Conservation (phyloP, 192 early-diverging fungal species). For the Coemansia sp. region DNA sequence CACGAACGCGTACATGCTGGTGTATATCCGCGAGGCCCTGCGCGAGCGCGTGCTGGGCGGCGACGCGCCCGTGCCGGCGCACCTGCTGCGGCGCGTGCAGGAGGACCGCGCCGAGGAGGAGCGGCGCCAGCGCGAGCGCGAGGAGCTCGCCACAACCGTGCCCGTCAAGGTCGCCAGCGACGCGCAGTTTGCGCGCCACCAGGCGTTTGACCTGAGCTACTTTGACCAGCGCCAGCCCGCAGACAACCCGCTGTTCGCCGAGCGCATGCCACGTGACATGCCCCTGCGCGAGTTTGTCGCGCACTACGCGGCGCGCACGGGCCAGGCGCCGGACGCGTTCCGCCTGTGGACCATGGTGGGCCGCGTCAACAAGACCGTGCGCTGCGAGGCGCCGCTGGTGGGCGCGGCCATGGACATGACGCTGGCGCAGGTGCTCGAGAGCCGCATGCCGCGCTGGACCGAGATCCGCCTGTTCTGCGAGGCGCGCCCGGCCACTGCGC, state of each 20-base stretch:
- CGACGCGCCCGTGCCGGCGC: constrained; percentile 74
- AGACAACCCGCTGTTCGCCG: constrained; percentile 26
- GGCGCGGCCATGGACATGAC: constrained; percentile 17
- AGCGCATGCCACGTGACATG: constrained; percentile 39
- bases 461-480: constrained; percentile 57
- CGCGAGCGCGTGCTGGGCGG: constrained; percentile 69
- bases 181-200: constrained; percentile 64
- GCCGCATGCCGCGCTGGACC: constrained; percentile 29
- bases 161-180: constrained; percentile 62
- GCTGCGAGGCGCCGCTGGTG: constrained; percentile 69
- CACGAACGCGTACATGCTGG: constrained; percentile 99
- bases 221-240: constrained; percentile 58
- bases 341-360: constrained; percentile 86
- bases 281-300: constrained; percentile 52
- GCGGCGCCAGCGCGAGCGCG: constrained; percentile 61
- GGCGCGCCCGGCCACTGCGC: constrained; percentile 6
- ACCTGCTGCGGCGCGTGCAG: constrained; percentile 67
- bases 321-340: constrained; percentile 54
- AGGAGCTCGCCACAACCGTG: constrained; percentile 60
- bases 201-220: constrained; percentile 85
- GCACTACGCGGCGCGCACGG: constrained; percentile 49
- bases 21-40: constrained; percentile 85
- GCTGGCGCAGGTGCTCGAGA: constrained; percentile 37
- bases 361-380: constrained; percentile 88
- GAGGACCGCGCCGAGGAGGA: constrained; percentile 63